These are phyloP conservation scores for Aphanomyces stellatus DNA, from an alignment of 352 stramenopile genomes.

Conservation along the genomic window DNA sequence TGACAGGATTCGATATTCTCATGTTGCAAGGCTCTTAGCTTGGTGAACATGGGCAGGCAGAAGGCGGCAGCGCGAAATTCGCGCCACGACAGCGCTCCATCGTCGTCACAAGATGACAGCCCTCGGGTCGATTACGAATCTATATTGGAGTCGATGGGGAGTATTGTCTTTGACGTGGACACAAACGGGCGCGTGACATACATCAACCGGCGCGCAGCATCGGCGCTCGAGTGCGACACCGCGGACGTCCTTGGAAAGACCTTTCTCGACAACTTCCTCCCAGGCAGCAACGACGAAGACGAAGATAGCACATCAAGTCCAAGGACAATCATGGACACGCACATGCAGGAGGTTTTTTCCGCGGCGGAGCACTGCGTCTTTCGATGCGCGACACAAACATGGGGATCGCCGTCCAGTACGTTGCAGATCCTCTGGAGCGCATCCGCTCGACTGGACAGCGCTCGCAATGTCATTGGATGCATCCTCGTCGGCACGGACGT, in stretches of 20 bases:
- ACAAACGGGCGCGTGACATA: background rate
- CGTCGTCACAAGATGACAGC: background rate
- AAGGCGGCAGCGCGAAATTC: background rate
- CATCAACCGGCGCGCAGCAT: conserved; percentile 10
- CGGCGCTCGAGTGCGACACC: conserved; percentile 5
- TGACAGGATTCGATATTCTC: too few relatives aligned
- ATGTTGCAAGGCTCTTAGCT: background rate
- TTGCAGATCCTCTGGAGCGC: conserved; percentile 77
- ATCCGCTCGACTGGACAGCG: conserved; percentile 50
- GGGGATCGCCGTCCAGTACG: conserved; percentile 57
- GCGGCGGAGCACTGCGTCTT: conserved; percentile 53
- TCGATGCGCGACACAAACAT: conserved; percentile 49
- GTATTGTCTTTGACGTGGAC: conserved; percentile 11
- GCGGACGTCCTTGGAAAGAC: background rate
- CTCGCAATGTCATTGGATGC: conserved; percentile 54
- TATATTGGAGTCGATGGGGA: conserved; percentile 16
- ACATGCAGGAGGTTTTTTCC: background rate
- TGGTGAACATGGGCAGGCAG: background rate
- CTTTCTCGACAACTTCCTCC: background rate
- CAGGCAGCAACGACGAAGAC: background rate
- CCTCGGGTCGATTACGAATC: conserved; percentile 1
- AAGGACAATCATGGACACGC: background rate
- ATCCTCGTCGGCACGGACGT: conserved; percentile 81
- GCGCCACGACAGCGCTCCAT: background rate
- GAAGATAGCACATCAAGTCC: background rate